phyloP scores from a whole-genome alignment of 2,329 filamentous ascomycete species.

The Claviceps pusilla region DNA sequence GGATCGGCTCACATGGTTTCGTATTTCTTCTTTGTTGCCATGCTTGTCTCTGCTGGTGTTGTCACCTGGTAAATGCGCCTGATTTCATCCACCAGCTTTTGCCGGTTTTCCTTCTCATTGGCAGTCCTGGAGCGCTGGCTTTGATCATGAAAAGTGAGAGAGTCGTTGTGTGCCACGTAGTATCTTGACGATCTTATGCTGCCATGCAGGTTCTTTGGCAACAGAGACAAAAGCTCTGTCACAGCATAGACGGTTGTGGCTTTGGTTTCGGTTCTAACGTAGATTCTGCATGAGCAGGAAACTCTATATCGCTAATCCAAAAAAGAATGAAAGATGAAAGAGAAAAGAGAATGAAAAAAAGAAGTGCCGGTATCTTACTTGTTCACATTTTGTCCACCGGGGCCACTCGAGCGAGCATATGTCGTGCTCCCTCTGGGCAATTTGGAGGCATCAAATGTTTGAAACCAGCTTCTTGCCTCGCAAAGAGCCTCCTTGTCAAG shows the following conservation, averaged over 20 bases:
- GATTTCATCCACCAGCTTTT: conserved; percentile 34
- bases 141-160: conserved; percentile 40
- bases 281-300: conserved; percentile 4
- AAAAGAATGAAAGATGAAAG: too few species aligned
- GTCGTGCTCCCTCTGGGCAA: conserved; percentile 38
- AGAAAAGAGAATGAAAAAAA: too few species aligned
- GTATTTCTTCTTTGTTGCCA: conserved; percentile 33
- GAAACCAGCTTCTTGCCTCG: conserved; percentile 37
- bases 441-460: conserved; percentile 25
- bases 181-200: conserved; percentile 38
- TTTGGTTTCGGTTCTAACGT: conserved; percentile 42
- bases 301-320: conserved; percentile 13
- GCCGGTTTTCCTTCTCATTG: conserved; percentile 38
- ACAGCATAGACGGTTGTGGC: conserved; percentile 39
- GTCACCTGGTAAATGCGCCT: conserved; percentile 29
- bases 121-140: conserved; percentile 34
- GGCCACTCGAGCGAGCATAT: conserved; percentile 44
- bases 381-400: conserved; percentile 48
- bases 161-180: conserved; percentile 36
- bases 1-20: conserved; percentile 26
- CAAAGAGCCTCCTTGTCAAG: conserved; percentile 35
- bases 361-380: conserved; percentile 27
- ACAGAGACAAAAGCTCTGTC: conserved; percentile 26
- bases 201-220: conserved; percentile 34
- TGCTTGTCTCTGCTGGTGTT: conserved; percentile 31